Evolutionary conservation across 2,329 filamentous ascomycete genomes (phyloP), one percentile per base, ranked within the genome.

Genomic region (Sclerotinia glacialis): DNA sequence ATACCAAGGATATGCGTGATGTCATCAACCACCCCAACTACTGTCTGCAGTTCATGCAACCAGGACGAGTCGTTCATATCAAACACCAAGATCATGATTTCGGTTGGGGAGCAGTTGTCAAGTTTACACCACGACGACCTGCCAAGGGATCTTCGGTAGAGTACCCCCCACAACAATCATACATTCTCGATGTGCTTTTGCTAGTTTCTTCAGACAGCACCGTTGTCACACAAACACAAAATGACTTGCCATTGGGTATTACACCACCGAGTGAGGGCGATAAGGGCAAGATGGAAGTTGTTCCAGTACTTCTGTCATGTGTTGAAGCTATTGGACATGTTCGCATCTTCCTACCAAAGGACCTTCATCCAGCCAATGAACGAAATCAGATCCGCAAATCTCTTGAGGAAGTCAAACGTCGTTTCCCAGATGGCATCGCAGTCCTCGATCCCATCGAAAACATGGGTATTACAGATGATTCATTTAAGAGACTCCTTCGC

Each of bases 11-110:
- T 70, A 96, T 98, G 89, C 87, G 92, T 23, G 83, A 89, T 59
- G 93, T 98, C 50, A 95, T 98, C 71, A 96, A 92, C 73, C 93
- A 97, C 74, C 95, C 95, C 0, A 90, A 89, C 71, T 90, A 98
- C 79, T 92, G 90, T 73, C 78, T 94, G 46, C 87, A 90, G 58
- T 99, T 92, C 77, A 81, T 99, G 75, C 91, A 96, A 73, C 84
- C 89, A 16, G 95, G 95, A n/a, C 90, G 95, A 14, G 79, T 98
- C 47, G 88, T 99, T 42, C 89, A 90, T 70, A 89, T 99, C 74
- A 94, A 93, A 77, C 88, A 93, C 76, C 84, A 82, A 68, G 88
- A 90, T 34, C 79, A 87, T 69, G 93, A 98, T 77, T 99, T 96
- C 77, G 94, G 93, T 66, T 99, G 95, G 95, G 95, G 95, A 64